Evolutionary conservation across 495 filamentous ascomycete species (phyloP).

Genomic region (Daldinia vernicosa): DNA sequence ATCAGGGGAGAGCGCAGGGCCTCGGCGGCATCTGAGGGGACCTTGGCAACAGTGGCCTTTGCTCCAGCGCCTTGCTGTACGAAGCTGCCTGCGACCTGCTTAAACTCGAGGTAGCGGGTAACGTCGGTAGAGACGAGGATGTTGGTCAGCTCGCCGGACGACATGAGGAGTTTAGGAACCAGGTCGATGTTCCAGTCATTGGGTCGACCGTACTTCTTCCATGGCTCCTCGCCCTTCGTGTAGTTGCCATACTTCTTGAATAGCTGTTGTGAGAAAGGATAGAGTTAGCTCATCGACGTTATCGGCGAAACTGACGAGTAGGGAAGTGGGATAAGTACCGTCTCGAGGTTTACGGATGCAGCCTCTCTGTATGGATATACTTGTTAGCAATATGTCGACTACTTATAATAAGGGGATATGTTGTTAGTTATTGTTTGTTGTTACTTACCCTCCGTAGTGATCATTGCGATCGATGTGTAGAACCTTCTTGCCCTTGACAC

Average conservation of each 20-base stretch:
- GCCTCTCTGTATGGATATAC: conserved; percentile 71
- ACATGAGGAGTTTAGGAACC: conserved; percentile 97
- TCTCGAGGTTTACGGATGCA: conserved; percentile 92
- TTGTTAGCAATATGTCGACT: conserved; percentile 36
- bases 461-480: conserved; percentile 99
- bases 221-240: conserved; percentile 82
- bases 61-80: conserved; percentile 86
- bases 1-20: conserved; percentile 93
- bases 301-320: conserved; percentile 17
- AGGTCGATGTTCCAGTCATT: conserved; percentile 99
- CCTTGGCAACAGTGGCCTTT: conserved; percentile 92
- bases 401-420: conserved; percentile 2
- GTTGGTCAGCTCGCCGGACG: conserved; percentile 97
- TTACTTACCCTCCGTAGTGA: conserved; percentile 93
- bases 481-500: conserved; percentile 98
- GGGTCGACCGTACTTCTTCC: conserved; percentile 94
- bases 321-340: conserved; percentile 64
- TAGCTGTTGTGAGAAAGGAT: conserved; percentile 62
- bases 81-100: conserved; percentile 97
- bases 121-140: conserved; percentile 97
- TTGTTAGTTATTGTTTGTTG: neutral
- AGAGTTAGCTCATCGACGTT: conserved; percentile 38
- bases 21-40: conserved; percentile 91
- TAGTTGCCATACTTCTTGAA: conserved; percentile 96
- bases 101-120: conserved; percentile 97